phyloP scores from a whole-genome alignment of 1,284 basidiomycete genomes.

The Mycosarcoma maydis region DNA sequence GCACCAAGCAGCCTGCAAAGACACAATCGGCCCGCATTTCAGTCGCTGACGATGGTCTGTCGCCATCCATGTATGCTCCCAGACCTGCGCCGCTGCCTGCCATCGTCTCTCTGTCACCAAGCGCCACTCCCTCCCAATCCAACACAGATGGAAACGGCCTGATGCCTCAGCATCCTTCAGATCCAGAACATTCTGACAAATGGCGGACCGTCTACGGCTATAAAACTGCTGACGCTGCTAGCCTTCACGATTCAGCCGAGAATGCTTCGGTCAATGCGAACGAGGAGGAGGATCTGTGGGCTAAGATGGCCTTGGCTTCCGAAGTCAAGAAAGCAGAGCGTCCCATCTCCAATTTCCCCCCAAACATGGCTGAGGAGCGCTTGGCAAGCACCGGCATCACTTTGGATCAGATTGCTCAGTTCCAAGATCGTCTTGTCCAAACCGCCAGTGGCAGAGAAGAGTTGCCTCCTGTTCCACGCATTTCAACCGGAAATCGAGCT shows the following conservation, averaged over 20 bases:
- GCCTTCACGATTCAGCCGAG: conserved; percentile 25
- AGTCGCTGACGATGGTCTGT: conserved; percentile 4
- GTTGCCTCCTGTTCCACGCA: conserved; percentile 21
- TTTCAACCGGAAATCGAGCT: conserved; percentile 2
- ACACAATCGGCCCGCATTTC: conserved; percentile 4
- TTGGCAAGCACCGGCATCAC: conserved; percentile 51
- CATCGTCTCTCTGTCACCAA: not conserved
- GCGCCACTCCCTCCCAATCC: not conserved
- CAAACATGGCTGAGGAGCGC: conserved; percentile 27
- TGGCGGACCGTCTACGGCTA: conserved; percentile 48
- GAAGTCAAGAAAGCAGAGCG: conserved; percentile 5
- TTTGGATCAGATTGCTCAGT: conserved; percentile 48
- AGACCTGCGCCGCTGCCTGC: conserved; percentile 25
- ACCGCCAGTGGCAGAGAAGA: conserved; percentile 24
- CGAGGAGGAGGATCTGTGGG: conserved; percentile 59
- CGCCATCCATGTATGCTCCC: conserved; percentile 13
- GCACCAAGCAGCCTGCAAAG: conserved; percentile 15
- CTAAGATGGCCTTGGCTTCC: conserved; percentile 37
- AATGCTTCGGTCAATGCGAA: conserved; percentile 16
- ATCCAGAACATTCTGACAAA: conserved; percentile 32
- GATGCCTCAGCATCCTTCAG: conserved; percentile 29
- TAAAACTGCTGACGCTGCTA: conserved; percentile 29
- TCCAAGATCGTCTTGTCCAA: conserved; percentile 49
- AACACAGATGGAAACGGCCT: conserved; percentile 13
- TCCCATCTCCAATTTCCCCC: conserved; percentile 33